Conservation (phyloP, 805 yeast genomes). For the Wickerhamiella dianesei region DNA sequence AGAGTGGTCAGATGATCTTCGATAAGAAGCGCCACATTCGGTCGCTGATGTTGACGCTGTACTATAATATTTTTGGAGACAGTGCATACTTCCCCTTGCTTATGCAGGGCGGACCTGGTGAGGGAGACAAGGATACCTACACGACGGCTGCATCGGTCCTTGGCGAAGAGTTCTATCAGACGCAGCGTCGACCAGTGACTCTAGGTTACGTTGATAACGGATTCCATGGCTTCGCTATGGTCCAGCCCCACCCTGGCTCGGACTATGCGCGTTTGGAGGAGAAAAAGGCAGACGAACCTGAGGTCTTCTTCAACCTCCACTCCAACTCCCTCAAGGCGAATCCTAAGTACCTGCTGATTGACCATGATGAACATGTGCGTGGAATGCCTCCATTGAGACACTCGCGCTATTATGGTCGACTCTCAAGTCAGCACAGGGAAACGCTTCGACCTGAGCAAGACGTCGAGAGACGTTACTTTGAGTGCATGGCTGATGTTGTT, state of each 20-base stretch:
- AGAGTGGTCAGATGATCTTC: constrained; percentile 53
- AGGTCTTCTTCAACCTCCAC: constrained; percentile 13
- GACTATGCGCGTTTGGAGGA: constrained; percentile 30
- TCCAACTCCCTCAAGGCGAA: constrained; percentile 18
- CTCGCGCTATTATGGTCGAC: constrained; percentile 14
- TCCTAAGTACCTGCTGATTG: constrained; percentile 12
- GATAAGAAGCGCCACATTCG: constrained; percentile 44
- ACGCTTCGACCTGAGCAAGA: constrained; percentile 8
- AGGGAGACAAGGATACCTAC: constrained; percentile 71
- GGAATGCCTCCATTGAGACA: constrained; percentile 12
- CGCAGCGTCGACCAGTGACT: constrained; percentile 27
- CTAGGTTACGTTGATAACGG: constrained; percentile 23
- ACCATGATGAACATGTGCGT: constrained; percentile 8
- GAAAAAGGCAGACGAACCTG: constrained; percentile 1
- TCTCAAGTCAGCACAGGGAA: constrained; percentile 6
- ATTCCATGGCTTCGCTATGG: constrained; percentile 34
- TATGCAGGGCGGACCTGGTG: constrained; percentile 55
- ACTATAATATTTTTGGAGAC: constrained; percentile 56
- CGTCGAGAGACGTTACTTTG: constrained; percentile 13
- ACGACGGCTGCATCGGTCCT: constrained; percentile 57
- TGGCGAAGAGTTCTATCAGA: constrained; percentile 43
- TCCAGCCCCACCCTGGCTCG: constrained; percentile 55
- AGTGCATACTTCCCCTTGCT: constrained; percentile 44
- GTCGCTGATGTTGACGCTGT: constrained; percentile 45
- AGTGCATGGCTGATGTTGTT: constrained; percentile 9